Percentiles rank a stretch among this genome's conserved stretches.
Evolutionary conservation across 2,329 filamentous ascomycete genomes (phyloP).

Genomic region (Didymella keratinophila): DNA sequence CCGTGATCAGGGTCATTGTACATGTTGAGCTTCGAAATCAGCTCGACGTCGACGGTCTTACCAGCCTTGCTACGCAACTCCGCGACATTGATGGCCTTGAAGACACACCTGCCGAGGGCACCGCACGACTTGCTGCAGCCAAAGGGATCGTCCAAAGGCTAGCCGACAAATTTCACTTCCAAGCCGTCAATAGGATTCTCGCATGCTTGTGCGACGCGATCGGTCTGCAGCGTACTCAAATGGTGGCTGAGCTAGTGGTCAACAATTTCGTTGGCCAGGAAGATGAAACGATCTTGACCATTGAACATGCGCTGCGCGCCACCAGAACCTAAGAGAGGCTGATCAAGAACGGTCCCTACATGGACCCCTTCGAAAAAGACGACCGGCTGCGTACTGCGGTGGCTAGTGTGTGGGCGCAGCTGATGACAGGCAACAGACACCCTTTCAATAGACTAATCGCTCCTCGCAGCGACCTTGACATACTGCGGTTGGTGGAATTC

Average conservation of each 20-base stretch:
- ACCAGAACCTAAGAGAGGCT: background rate
- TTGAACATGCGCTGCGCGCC: background rate
- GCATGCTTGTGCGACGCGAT: background rate
- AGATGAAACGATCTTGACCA: background rate
- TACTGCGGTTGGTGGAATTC: background rate
- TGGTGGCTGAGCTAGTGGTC: background rate
- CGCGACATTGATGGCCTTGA: background rate
- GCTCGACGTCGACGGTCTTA: background rate
- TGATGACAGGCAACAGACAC: background rate
- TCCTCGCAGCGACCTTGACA: background rate
- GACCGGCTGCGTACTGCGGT: background rate
- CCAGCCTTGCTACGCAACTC: background rate
- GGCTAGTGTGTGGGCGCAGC: background rate
- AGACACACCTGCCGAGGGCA: background rate
- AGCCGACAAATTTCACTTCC: background rate
- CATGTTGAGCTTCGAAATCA: background rate
- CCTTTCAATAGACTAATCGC: background rate
- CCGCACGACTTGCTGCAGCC: background rate
- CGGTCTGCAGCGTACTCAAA: background rate
- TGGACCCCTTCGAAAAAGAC: background rate
- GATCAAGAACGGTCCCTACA: background rate
- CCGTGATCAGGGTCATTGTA: background rate
- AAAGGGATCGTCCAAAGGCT: background rate
- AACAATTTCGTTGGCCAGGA: background rate
- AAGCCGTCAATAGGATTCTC: background rate